These are phyloP conservation scores for Mariannaea sp. DNA, from an alignment of 2,329 filamentous ascomycete species.

Conservation along the genomic window DNA sequence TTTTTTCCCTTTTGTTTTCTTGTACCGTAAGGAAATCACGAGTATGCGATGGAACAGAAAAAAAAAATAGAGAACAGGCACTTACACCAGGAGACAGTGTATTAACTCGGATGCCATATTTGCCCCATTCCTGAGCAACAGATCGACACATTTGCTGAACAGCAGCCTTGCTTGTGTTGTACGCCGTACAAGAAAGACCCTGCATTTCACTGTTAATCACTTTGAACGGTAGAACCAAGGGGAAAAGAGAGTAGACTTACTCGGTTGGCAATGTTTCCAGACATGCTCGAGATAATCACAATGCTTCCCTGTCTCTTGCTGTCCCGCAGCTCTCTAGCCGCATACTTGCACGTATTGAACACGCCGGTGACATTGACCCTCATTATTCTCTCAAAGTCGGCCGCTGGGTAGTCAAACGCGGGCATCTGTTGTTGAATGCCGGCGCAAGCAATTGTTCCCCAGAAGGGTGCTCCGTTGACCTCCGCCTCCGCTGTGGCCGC, in stretches of 20 bases:
- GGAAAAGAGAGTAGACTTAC: no score
- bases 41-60: no score
- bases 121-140: constrained; percentile 65
- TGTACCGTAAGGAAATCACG: no score
- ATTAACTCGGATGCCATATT: constrained; percentile 67
- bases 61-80: no score
- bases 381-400: constrained; percentile 71
- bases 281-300: constrained; percentile 56
- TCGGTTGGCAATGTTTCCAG: constrained; percentile 54
- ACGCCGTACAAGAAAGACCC: constrained; percentile 66
- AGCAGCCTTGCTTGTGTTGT: constrained; percentile 66
- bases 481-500: constrained; percentile 44
- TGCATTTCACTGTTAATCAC: constrained; percentile 32
- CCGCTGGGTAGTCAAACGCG: constrained; percentile 51
- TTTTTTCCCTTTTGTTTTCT: background rate
- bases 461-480: constrained; percentile 40
- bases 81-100: constrained; percentile 64
- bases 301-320: constrained; percentile 51
- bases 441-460: constrained; percentile 51
- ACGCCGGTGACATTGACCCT: constrained; percentile 73
- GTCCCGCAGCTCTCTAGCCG: constrained; percentile 61
- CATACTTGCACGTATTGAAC: constrained; percentile 71
- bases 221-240: no score
- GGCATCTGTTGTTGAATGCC: constrained; percentile 54
- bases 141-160: constrained; percentile 64